phyloP scores from a whole-genome alignment of 1,139 yeast species.

The Nakaseomyces nivariensis region DNA sequence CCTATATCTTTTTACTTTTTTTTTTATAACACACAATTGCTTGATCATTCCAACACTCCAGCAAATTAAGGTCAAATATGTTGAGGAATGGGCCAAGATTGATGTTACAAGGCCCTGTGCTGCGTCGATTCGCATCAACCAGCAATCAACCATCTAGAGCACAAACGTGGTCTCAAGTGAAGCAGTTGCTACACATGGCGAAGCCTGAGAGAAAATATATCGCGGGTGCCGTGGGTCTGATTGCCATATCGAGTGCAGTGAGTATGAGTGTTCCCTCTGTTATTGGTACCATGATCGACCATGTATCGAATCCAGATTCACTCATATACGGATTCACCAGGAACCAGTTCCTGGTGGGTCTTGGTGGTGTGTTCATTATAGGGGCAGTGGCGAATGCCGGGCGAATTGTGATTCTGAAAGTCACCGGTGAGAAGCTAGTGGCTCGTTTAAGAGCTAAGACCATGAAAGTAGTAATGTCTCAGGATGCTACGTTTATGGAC shows the following conservation, averaged over 20 bases:
- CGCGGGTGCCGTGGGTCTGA: constrained; percentile 49
- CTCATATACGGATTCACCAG: constrained; percentile 40
- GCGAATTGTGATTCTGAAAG: constrained; percentile 60
- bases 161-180: constrained; percentile 1
- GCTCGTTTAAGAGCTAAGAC: constrained; percentile 73
- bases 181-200: constrained; percentile 38
- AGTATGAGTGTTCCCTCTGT: constrained; percentile 71
- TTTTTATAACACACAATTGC: neutral
- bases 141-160: neutral
- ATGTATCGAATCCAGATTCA: constrained; percentile 30
- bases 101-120: neutral
- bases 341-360: constrained; percentile 39
- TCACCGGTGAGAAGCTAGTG: constrained; percentile 80
- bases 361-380: constrained; percentile 49
- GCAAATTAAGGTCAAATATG: neutral
- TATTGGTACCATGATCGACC: constrained; percentile 69
- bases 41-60: too few species aligned
- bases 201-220: constrained; percentile 43
- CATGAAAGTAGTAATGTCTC: constrained; percentile 67
- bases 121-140: neutral
- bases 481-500: constrained; percentile 87
- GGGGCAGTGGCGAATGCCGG: constrained; percentile 80
- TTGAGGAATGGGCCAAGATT: neutral
- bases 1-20: neutral
- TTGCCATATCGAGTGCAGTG: constrained; percentile 51